phyloP scores from a whole-genome alignment of 192 early-diverging fungal genomes.

The Rhizophagus prolifer region DNA sequence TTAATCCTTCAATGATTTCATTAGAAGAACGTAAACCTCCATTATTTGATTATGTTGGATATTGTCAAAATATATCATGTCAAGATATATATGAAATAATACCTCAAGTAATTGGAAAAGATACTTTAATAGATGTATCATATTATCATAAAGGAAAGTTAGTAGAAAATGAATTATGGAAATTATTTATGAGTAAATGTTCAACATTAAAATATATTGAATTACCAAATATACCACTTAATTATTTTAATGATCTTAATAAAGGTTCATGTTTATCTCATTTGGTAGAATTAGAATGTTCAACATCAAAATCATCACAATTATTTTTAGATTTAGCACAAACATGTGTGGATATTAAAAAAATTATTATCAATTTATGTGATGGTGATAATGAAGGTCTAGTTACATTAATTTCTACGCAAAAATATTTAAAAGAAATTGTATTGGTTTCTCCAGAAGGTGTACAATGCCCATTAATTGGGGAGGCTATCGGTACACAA shows the following conservation, averaged over 20 bases:
- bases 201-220: not conserved
- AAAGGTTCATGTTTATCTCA: not conserved
- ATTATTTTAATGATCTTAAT: not conserved
- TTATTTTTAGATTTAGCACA: not conserved
- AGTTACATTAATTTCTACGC: not conserved
- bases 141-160: not conserved
- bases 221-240: not conserved
- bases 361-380: not conserved
- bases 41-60: not conserved
- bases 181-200: not conserved
- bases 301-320: not conserved
- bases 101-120: not conserved
- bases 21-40: not conserved
- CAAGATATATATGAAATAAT: slow-evolving; percentile 1
- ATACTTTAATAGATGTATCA: not conserved
- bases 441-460: not conserved
- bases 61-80: not conserved
- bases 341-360: not conserved
- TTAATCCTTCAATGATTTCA: not conserved
- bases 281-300: not conserved
- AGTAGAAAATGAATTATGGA: slow-evolving; percentile 9
- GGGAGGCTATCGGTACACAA: not conserved
- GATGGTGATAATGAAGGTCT: not conserved
- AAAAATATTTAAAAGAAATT: not conserved
- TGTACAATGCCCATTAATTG: not conserved